A percentile compares a stretch with the other conserved stretches of the same genome.
These are phyloP conservation scores for Kalmusia sp. DNA, from an alignment of 2,329 filamentous ascomycete species.

Conservation along the genomic window DNA sequence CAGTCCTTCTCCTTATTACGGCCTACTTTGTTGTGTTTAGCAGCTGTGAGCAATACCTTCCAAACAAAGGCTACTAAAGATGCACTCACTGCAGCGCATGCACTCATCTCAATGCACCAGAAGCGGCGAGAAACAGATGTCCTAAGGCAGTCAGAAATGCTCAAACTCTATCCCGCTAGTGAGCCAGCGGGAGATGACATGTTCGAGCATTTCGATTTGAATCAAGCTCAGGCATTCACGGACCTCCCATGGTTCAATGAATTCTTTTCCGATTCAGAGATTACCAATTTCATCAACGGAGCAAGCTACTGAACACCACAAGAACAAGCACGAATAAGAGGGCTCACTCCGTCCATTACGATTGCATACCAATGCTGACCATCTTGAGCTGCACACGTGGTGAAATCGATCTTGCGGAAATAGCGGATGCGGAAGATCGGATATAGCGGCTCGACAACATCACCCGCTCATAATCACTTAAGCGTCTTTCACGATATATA, in stretches of 20 bases:
- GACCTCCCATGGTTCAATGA: slow-evolving; percentile 6
- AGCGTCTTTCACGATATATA: too few species aligned
- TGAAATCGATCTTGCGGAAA: background rate
- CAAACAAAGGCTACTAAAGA: slow-evolving; percentile 50
- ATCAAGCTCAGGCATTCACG: slow-evolving; percentile 2
- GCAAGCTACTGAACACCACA: too few species aligned
- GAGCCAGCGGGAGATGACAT: background rate
- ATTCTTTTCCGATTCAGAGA: slow-evolving; percentile 4
- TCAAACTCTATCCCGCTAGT: slow-evolving; percentile 2
- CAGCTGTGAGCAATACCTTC: slow-evolving; percentile 37
- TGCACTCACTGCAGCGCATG: slow-evolving; percentile 9
- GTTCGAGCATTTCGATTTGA: background rate
- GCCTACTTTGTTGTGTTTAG: slow-evolving; percentile 55
- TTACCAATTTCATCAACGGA: background rate
- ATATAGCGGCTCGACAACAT: background rate
- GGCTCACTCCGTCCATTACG: too few species aligned
- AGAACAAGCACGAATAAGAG: too few species aligned
- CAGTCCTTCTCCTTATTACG: slow-evolving; percentile 57
- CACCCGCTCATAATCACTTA: too few species aligned
- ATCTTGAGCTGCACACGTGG: too few species aligned
- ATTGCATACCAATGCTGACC: too few species aligned
- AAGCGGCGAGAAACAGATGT: slow-evolving; percentile 2
- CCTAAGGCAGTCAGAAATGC: slow-evolving; percentile 3
- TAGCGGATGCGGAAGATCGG: background rate
- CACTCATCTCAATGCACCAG: slow-evolving; percentile 6